Evolutionary conservation across 1,139 yeast genomes (phyloP), one percentile per base, ranked within the genome.

Genomic region (Nematodospora anomalae): DNA sequence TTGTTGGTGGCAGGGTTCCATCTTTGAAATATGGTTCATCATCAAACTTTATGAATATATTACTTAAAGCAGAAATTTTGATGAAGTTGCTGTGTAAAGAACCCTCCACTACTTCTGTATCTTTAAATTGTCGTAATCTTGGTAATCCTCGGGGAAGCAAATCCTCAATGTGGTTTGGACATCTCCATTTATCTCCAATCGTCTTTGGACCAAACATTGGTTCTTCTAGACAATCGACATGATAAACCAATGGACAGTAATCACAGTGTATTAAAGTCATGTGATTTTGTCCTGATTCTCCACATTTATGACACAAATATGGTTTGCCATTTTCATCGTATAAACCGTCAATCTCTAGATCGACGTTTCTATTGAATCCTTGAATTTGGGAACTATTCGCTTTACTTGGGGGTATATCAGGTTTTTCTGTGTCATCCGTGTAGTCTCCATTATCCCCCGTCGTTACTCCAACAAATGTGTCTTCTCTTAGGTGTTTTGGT

Each of bases 181-280:
- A 92, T 60, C 80, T 80, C 98, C 98, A 92, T 54, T 86, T 86
- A 28, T 76, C 72, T 1, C 95, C 94, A 28, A 88, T 61, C 16
- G 85, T 79, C 52, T 88, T 87, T n/a, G 83, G 77, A 6, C 83
- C 71, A 15, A 85, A 73, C 51, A 87, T 62, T 2, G 96, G 96
- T 7, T 87, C 85, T 30, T 73, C 71, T 9, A 92, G 60, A 58
- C 98, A 92, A 60, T 92, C 97, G 32, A 90, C 62, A 58, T 92
- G 98, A 95, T 96, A 92, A 10, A 82, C 76, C n/a, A 84, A 67
- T 1, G 83, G 71, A 59, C 98, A 92, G 51, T 82, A 84, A 53
- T 90, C 97, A 58, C 98, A 92, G 41, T 79, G 79, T 11, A 83
- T 76, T 24, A 92, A 44, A 58, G 74, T 44, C 66, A 73, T 41